These are phyloP conservation scores for Ophiostoma sp. DNA, from an alignment of 2,329 filamentous ascomycete genomes.

Conservation along the genomic window DNA sequence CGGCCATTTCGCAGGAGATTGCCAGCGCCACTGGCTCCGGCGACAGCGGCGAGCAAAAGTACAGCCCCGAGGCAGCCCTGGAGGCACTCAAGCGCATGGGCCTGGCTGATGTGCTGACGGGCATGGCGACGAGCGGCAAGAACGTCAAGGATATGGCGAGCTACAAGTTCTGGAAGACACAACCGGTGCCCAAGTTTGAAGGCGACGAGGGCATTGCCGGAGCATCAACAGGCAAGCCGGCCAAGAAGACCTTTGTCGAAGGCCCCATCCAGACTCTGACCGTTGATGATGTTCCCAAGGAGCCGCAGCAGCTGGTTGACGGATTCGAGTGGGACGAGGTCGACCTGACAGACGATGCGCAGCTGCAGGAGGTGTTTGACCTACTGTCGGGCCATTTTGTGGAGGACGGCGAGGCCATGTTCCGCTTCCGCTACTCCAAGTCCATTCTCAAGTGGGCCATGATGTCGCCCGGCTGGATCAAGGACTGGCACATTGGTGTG, in stretches of 20 bases:
- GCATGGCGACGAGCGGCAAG: constrained; percentile 70
- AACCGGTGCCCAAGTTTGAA: constrained; percentile 84
- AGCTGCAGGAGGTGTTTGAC: constrained; percentile 86
- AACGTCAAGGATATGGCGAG: constrained; percentile 94
- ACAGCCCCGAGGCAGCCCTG: constrained; percentile 40
- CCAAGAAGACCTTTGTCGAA: constrained; percentile 52
- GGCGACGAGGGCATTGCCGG: constrained; percentile 34
- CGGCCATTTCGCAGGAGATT: constrained; percentile 61
- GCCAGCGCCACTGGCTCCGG: constrained; percentile 28
- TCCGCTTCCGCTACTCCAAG: constrained; percentile 91
- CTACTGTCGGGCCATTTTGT: constrained; percentile 92
- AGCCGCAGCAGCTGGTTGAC: constrained; percentile 66
- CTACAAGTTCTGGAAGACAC: constrained; percentile 98
- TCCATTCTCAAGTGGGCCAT: constrained; percentile 91
- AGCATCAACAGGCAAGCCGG: constrained; percentile 39
- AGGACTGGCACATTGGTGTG: constrained; percentile 92
- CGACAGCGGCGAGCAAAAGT: constrained; percentile 16
- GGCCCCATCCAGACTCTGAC: constrained; percentile 80
- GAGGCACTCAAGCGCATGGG: constrained; percentile 58
- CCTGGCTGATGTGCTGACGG: constrained; percentile 67
- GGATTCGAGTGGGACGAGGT: constrained; percentile 95
- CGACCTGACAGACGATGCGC: constrained; percentile 70
- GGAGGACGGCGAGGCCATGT: constrained; percentile 94
- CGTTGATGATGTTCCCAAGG: constrained; percentile 70
- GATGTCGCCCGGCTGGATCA: constrained; percentile 89